Conservation (phyloP, 768 basidiomycete species). For the Mycena albidolilacea region DNA sequence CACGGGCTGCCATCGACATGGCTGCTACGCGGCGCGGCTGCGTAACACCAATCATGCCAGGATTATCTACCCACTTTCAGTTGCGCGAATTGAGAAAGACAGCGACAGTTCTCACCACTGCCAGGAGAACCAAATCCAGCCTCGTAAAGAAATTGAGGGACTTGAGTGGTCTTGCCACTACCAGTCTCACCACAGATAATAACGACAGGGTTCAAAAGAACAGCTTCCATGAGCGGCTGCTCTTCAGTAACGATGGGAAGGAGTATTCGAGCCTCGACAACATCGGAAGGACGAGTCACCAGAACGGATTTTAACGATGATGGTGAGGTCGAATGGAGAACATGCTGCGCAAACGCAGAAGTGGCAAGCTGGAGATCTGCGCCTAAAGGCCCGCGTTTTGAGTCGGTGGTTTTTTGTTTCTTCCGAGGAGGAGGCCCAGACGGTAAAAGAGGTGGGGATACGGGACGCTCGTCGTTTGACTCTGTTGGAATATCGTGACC, state of each 20-base stretch:
- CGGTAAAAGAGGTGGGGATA: slow-evolving; percentile 28
- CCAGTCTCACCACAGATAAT: slow-evolving; percentile 95
- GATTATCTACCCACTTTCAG: slow-evolving; percentile 77
- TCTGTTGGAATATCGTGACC: slow-evolving; percentile 48
- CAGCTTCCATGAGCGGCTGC: slow-evolving; percentile 93
- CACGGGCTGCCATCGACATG: slow-evolving; percentile 94
- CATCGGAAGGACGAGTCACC: slow-evolving; percentile 76
- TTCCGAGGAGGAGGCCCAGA: slow-evolving; percentile 56
- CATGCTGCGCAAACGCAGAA: slow-evolving; percentile 73
- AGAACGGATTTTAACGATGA: slow-evolving; percentile 60
- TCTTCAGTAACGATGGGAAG: slow-evolving; percentile 95
- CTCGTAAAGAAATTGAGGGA: slow-evolving; percentile 98
- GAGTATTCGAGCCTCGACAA: slow-evolving; percentile 82
- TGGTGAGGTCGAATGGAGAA: slow-evolving; percentile 46
- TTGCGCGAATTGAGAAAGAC: slow-evolving; percentile 4
- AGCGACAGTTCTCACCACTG: slow-evolving; percentile 70
- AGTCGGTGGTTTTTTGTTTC: slow-evolving; percentile 61
- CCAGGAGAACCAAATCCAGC: slow-evolving; percentile 91
- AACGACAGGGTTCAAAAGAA: slow-evolving; percentile 88
- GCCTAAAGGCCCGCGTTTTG: slow-evolving; percentile 86
- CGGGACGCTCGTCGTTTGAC: slow-evolving; percentile 39
- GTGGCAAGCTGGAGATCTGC: slow-evolving; percentile 76
- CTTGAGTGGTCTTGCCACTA: slow-evolving; percentile 98
- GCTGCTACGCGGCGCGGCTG: slow-evolving; percentile 98
- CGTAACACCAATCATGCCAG: slow-evolving; percentile 98